Evolutionary conservation across 129 eudicot species (phyloP).

Genomic region (Saussurea involucrata): DNA sequence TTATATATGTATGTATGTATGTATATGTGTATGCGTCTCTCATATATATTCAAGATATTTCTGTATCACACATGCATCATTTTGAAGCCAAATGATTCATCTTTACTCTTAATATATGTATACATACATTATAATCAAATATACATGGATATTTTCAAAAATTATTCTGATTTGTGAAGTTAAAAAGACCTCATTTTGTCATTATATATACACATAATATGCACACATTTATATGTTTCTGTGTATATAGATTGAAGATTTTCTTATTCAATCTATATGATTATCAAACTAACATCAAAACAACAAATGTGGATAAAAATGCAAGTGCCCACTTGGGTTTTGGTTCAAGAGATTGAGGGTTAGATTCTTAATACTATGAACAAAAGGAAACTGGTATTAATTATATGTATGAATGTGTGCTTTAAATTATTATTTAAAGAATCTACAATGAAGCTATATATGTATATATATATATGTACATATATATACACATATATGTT

Average conservation of each 20-base stretch:
- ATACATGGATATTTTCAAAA: not conserved
- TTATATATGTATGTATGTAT: too few relatives aligned
- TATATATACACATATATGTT: not conserved
- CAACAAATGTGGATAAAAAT: constrained; percentile 9
- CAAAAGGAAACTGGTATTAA: not conserved
- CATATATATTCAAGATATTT: not conserved
- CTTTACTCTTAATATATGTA: not conserved
- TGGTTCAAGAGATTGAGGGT: not conserved
- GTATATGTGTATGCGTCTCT: not conserved
- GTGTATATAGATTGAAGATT: not conserved
- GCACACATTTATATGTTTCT: not conserved
- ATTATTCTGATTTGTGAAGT: not conserved
- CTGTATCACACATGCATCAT: not conserved
- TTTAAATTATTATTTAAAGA: not conserved
- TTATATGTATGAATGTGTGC: not conserved
- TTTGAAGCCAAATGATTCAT: not conserved
- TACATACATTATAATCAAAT: not conserved
- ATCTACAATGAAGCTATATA: not conserved
- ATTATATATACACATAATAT: not conserved
- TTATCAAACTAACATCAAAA: not conserved
- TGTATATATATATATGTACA: not conserved
- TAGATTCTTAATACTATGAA: not conserved
- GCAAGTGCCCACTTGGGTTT: constrained; percentile 15
- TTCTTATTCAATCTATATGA: not conserved
- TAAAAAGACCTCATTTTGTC: not conserved